Evolutionary conservation across 768 basidiomycete species (phyloP).

Genomic region (Phaeotremella fagi): DNA sequence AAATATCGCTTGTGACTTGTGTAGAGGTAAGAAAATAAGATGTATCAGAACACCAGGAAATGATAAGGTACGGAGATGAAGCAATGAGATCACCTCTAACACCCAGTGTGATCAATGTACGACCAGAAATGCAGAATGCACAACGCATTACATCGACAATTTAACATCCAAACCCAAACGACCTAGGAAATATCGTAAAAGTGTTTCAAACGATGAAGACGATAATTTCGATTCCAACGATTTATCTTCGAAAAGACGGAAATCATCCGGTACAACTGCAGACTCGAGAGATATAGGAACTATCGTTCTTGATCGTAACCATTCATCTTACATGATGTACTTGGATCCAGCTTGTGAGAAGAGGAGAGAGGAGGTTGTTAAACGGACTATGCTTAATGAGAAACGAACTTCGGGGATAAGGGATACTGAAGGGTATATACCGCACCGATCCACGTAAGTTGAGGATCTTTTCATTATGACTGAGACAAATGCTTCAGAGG

Average conservation of each 20-base stretch:
- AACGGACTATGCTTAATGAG: too few species aligned
- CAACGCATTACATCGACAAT: slow-evolving; percentile 29
- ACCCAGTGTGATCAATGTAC: slow-evolving; percentile 35
- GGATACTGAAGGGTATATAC: neutral
- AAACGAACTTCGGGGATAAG: too few species aligned
- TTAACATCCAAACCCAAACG: slow-evolving; percentile 22
- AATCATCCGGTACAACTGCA: neutral
- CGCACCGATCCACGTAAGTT: neutral
- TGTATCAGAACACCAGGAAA: slow-evolving; percentile 19
- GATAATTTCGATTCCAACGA: slow-evolving; percentile 8
- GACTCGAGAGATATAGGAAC: neutral
- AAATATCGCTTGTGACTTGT: slow-evolving; percentile 89
- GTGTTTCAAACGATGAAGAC: too few species aligned
- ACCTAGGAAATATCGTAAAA: neutral
- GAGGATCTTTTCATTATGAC: neutral
- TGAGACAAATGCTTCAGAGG: too few species aligned
- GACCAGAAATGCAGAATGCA: slow-evolving; percentile 21
- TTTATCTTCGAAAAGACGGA: neutral
- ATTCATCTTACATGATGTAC: neutral
- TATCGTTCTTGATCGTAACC: neutral
- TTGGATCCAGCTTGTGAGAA: neutral
- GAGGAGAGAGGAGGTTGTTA: neutral
- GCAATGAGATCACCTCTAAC: neutral
- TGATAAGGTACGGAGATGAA: slow-evolving; percentile 17
- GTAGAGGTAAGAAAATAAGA: slow-evolving; percentile 50